Conservation (phyloP, 768 basidiomycete genomes). For the Mycena rosella region DNA sequence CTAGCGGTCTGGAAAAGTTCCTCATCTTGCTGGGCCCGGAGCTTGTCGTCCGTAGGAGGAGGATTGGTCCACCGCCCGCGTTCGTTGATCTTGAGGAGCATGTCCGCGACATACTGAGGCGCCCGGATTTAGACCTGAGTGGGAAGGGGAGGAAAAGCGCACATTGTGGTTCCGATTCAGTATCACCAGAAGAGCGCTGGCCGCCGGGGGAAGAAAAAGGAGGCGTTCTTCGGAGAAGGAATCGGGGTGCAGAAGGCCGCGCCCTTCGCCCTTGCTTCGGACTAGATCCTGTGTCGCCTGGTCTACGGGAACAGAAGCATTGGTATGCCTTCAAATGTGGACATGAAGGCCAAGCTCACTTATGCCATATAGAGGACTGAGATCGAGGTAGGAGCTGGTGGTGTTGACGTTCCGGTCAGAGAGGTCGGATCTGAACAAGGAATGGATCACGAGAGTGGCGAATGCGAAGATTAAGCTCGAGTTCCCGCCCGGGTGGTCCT, state of each 20-base stretch:
- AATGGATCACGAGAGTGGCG: slow-evolving; percentile 72
- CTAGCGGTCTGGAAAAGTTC: slow-evolving; percentile 69
- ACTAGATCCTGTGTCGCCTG: slow-evolving; percentile 55
- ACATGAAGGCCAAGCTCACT: slow-evolving; percentile 45
- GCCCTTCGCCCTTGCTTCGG: slow-evolving; percentile 59
- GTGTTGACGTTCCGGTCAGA: slow-evolving; percentile 60
- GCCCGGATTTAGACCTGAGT: background rate
- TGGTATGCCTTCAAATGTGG: no score
- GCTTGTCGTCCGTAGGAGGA: slow-evolving; percentile 44
- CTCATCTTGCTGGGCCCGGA: slow-evolving; percentile 56
- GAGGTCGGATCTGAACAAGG: slow-evolving; percentile 63
- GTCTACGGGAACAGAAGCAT: no score
- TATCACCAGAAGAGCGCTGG: slow-evolving; percentile 65
- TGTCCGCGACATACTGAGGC: slow-evolving; percentile 64
- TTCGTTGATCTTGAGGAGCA: slow-evolving; percentile 68
- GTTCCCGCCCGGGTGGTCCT: slow-evolving; percentile 65
- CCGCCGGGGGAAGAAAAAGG: slow-evolving; percentile 64
- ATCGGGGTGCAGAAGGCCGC: slow-evolving; percentile 67
- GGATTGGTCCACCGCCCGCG: slow-evolving; percentile 58
- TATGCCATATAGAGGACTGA: slow-evolving; percentile 68
- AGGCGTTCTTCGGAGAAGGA: slow-evolving; percentile 66
- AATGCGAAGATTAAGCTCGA: slow-evolving; percentile 77
- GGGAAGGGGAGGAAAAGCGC: slow-evolving; percentile 13
- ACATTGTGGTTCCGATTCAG: slow-evolving; percentile 74
- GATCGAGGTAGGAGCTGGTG: slow-evolving; percentile 67